A percentile compares a stretch with the other conserved stretches of the same genome.
phyloP scores from a whole-genome alignment of 352 stramenopile species.

The Blastocystis sp. region DNA sequence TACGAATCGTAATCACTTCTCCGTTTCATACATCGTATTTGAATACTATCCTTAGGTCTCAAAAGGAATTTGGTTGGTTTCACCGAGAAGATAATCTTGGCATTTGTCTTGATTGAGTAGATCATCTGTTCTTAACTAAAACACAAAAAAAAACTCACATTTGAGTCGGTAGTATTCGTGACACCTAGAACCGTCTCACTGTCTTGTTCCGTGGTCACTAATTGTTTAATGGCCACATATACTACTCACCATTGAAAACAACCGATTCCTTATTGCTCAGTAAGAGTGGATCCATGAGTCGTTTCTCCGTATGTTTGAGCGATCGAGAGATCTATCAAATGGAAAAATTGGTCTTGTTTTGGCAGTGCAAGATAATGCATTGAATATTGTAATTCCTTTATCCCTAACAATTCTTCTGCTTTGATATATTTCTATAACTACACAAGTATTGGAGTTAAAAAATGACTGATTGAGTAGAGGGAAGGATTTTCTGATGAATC shows the following conservation, averaged over 20 bases:
- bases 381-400: too few species aligned
- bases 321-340: too few species aligned
- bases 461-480: background rate
- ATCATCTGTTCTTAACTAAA: background rate
- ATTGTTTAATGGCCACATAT: background rate
- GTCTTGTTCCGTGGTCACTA: background rate
- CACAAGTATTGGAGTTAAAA: too few species aligned
- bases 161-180: background rate
- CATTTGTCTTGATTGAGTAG: slow-evolving; percentile 29
- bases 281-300: slow-evolving; percentile 7
- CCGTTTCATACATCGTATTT: too few species aligned
- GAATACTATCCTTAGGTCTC: background rate
- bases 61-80: slow-evolving; percentile 31
- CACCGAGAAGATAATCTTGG: slow-evolving; percentile 28
- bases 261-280: background rate
- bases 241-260: slow-evolving; percentile 8
- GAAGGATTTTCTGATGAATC: background rate
- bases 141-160: background rate
- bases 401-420: too few species aligned
- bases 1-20: background rate
- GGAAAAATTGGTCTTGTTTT: too few species aligned
- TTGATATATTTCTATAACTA: too few species aligned
- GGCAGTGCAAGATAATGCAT: too few species aligned
- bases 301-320: too few species aligned
- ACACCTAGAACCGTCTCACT: background rate